Base-by-base conservation (phyloP, 2,329 filamentous ascomycete species). In the Diplodia intermedia region DNA sequence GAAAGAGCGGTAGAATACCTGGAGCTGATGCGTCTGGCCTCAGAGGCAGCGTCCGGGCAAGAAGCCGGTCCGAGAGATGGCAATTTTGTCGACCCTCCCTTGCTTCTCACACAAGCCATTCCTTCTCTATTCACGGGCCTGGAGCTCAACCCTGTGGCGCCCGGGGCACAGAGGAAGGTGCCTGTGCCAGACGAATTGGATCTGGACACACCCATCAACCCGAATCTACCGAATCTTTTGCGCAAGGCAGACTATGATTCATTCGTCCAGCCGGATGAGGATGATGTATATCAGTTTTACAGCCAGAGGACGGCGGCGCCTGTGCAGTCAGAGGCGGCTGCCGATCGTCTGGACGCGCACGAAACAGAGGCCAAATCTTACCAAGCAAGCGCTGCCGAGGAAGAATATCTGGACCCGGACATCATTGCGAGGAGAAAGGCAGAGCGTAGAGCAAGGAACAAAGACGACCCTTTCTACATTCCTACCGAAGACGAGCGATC, bases 381-480 rank as follows among this genome's bases (percentile, higher is more conserved):
- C 69, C 82, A 84, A 70, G 80, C 80, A n/a, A 77, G 78, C 26
- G 73, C 72, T 9, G 43, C 43, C 14, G 79, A 82, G 78, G 72
- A 80, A 60, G 78, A 82, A 26, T 85, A 89, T 67, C 89, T 94
- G 38, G 91, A 94, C 70, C 83, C 90, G 1, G 90, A 93, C 72
- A 92, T 92, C 56, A 77, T 92, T 52, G 91, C 91, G 4, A 86
- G 89, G 70, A 87, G 91, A 70, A 91, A 90, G 73, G 88, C 90
- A 4, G 92, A 97, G 75, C 87, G 94, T 12, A 82, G 86, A 68
- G 93, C 97, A 76, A 88, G 93, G 68, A 92, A 97, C 78, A 91
- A 87, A 72, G 94, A 98, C 75, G 95, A 99, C 74, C 95, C 95
- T 0, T 99, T 97, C 78, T 99, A 99, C 76, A 98, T 99, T 74